Conservation (phyloP, 2,329 filamentous ascomycete species). For the Ophiostoma ulmi region DNA sequence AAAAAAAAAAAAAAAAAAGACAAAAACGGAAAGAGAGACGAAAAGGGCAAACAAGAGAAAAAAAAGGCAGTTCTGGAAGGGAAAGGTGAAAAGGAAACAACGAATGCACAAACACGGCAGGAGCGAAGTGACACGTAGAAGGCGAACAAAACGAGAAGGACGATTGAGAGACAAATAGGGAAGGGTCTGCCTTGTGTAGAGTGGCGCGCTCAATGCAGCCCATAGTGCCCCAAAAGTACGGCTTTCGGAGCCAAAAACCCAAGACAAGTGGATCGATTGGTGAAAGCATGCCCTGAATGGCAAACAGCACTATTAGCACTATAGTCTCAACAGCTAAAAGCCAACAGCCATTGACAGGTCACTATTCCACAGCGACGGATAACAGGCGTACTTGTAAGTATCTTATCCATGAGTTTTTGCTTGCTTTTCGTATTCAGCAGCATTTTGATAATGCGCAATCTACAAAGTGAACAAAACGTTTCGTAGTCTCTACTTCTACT, state of each 20-base stretch:
- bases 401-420: neutral
- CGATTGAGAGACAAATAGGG: neutral
- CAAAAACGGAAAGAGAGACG: neutral
- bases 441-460: neutral
- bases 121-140: neutral
- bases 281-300: neutral
- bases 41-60: neutral
- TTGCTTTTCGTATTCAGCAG: neutral
- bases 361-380: too few species aligned
- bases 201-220: constrained; percentile 13
- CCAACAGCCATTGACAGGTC: too few species aligned
- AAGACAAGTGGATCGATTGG: neutral
- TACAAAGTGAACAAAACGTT: neutral
- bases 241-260: neutral
- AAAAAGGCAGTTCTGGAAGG: neutral
- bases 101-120: neutral
- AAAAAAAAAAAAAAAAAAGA: neutral
- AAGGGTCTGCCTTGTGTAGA: constrained; percentile 12
- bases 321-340: neutral
- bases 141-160: neutral
- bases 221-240: constrained; percentile 2
- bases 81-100: neutral
- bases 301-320: neutral
- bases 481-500: neutral
- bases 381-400: too few species aligned